Conservation (phyloP, 2,329 filamentous ascomycete genomes). For the Lachnellula hyalina region DNA sequence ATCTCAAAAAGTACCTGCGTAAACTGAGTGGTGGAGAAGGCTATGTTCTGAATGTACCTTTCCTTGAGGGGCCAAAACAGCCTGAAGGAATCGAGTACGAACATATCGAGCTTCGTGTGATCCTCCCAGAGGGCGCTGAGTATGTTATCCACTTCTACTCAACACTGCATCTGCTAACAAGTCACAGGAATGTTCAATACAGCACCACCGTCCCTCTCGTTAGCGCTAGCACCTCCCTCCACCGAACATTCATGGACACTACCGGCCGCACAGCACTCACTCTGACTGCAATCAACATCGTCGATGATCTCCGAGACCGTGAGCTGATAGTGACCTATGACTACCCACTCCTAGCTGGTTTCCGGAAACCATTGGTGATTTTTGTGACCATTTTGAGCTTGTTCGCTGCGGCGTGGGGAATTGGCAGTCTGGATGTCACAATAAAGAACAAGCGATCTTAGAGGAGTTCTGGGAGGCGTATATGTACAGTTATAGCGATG, state of each 20-base stretch:
- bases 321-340: constrained; percentile 86
- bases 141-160: constrained; percentile 51
- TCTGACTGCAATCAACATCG: constrained; percentile 77
- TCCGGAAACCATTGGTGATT: constrained; percentile 83
- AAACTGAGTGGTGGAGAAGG: constrained; percentile 54
- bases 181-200: constrained; percentile 69
- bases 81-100: constrained; percentile 82
- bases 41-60: constrained; percentile 86
- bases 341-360: constrained; percentile 64
- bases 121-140: constrained; percentile 87
- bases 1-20: constrained; percentile 72
- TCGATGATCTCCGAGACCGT: constrained; percentile 82
- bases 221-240: constrained; percentile 52
- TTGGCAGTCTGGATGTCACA: constrained; percentile 46
- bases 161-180: constrained; percentile 39
- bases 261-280: constrained; percentile 77
- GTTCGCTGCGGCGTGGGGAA: constrained; percentile 67
- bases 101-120: constrained; percentile 70
- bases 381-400: constrained; percentile 68
- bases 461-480: background rate
- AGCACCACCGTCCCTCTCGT: constrained; percentile 68
- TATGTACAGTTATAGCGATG: constrained; percentile 3
- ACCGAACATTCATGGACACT: constrained; percentile 92
- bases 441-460: constrained; percentile 26
- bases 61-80: constrained; percentile 87